Evolutionary conservation across 805 yeast species (phyloP).

Genomic region (Candida bentonensis): DNA sequence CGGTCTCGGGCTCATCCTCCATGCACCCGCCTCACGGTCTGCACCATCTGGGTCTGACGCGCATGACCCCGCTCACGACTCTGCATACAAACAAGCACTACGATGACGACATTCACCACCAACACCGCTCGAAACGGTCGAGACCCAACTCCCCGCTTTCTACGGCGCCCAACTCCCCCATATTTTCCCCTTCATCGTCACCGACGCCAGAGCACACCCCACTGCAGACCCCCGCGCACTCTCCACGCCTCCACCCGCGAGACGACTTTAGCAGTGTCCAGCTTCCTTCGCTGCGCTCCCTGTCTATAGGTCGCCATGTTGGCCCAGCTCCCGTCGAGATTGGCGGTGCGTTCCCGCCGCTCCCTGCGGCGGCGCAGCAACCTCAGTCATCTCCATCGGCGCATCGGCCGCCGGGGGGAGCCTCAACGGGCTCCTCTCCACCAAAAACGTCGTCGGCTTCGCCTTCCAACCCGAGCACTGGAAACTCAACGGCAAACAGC

Average conservation of each 20-base stretch:
- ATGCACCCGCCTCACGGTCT: constrained; percentile 17
- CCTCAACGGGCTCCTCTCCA: constrained; percentile 7
- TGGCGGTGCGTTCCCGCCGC: constrained; percentile 13
- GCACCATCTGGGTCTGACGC: constrained; percentile 14
- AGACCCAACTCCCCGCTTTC: constrained; percentile 28
- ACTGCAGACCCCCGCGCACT: constrained; percentile 30
- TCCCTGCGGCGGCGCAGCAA: constrained; percentile 6
- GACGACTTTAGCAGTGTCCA: constrained; percentile 21
- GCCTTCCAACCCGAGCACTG: not conserved
- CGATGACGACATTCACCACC: constrained; percentile 12
- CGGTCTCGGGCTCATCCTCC: constrained; percentile 12
- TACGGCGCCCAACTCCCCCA: constrained; percentile 30
- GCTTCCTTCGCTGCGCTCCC: constrained; percentile 25
- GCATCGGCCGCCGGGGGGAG: not conserved
- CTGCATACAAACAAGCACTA: constrained; percentile 15
- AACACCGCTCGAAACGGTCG: constrained; percentile 23
- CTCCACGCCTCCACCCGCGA: constrained; percentile 28
- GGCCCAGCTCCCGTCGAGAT: constrained; percentile 4
- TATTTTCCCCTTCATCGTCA: constrained; percentile 22
- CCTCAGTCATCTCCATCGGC: not conserved
- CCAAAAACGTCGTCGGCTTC: constrained; percentile 6
- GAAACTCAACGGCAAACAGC: constrained; percentile 4
- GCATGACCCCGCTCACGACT: constrained; percentile 17
- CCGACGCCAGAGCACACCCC: constrained; percentile 31
- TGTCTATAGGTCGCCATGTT: constrained; percentile 14